Conservation (phyloP, 78 protist genomes). For the Protostelium mycophagum region DNA sequence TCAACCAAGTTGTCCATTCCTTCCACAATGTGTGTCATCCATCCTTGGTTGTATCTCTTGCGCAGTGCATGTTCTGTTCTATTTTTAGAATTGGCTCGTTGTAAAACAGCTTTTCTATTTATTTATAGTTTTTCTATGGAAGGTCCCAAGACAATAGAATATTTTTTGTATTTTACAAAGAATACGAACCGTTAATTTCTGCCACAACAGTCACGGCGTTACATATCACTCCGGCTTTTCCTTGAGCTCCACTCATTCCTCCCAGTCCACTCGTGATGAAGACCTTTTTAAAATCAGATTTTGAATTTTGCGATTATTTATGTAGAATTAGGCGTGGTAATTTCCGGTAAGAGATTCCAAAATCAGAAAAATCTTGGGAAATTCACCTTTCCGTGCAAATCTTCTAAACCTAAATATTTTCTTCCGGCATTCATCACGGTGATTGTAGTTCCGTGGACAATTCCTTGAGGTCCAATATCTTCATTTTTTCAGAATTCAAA, state of each 20-base stretch:
- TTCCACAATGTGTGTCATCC: slow-evolving; percentile 39
- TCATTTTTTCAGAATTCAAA: background rate
- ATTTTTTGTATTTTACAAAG: too few species aligned
- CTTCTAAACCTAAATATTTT: slow-evolving; percentile 52
- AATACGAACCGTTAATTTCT: slow-evolving; percentile 56
- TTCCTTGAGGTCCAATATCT: slow-evolving; percentile 84
- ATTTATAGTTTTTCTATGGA: too few species aligned
- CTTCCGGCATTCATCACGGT: slow-evolving; percentile 88
- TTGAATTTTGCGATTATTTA: too few species aligned
- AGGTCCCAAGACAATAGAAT: too few species aligned
- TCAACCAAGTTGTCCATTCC: slow-evolving; percentile 44
- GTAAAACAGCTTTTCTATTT: background rate
- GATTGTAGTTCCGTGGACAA: slow-evolving; percentile 91
- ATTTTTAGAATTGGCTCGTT: background rate
- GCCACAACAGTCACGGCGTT: slow-evolving; percentile 82
- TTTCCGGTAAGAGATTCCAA: background rate
- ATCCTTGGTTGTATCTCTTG: slow-evolving; percentile 79
- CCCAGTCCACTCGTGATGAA: slow-evolving; percentile 90
- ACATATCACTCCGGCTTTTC: slow-evolving; percentile 76
- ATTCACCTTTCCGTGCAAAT: slow-evolving; percentile 16
- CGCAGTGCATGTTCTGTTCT: slow-evolving; percentile 31
- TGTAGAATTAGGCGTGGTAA: background rate
- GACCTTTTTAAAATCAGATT: background rate
- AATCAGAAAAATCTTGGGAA: too few species aligned
- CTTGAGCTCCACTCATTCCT: slow-evolving; percentile 91